Base-by-base conservation (phyloP, 2,329 filamentous ascomycete genomes). In the Alternaria arborescens region DNA sequence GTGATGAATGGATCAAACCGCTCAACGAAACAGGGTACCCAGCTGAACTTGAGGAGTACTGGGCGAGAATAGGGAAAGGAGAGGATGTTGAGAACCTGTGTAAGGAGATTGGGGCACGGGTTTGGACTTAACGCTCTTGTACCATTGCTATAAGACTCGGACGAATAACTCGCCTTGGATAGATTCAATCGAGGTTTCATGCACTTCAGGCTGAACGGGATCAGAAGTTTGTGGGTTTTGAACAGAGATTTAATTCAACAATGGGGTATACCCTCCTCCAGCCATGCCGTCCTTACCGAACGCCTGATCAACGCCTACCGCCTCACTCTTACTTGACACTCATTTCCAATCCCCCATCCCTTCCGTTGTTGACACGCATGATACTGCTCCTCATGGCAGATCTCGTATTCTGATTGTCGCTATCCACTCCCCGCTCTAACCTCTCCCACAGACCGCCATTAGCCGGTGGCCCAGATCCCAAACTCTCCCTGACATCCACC, bases 291-390 rank as follows among this genome's bases (percentile, higher is more conserved):
- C 32, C 20, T 50, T 38, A 22, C 32, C 16, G 16, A 26, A 50
- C 32, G 20, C 30, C 46, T 38, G 22, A 50, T 5, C 46, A 50
- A 50, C 1, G 8, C 4, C 30, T 26, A 36, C 5, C 20, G 1
- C 0, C 2, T 12, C 20, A 14, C 20, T 26, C 22, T 30, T 55
- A 55, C 30, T 55, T 55, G 10, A 55, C 41, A 47, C 44, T 56
- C 54, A 56, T 56, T 42, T 65, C 64, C 43, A 70, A 48, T 5
- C 60, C 61, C 16, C 65, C 64, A 28, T 64, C 57, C n/a, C 62
- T 55, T 38, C 60, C 57, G 16, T 71, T 67, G 38, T 62, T 65
- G 11, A 71, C 58, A 43, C 38, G 28, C 36, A 56, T 40, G 3
- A 56, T 51, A 47, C 54, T 51, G 16, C 54, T 41, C 38, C 46